These are phyloP conservation scores for Ascochyta fabae DNA, from an alignment of 2,329 filamentous ascomycete species.

Conservation along the genomic window DNA sequence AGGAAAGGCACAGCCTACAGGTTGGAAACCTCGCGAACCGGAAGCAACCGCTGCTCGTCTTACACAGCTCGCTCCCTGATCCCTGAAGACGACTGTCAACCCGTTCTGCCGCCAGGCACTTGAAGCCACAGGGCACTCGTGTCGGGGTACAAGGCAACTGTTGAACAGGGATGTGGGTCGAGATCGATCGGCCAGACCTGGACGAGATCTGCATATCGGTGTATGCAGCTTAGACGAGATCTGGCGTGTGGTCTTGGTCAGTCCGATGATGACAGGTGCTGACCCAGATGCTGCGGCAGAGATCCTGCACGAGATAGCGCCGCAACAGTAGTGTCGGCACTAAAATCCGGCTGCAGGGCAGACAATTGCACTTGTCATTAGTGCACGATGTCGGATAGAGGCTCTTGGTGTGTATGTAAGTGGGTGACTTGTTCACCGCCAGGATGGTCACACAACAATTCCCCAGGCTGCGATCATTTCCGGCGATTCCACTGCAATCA, in stretches of 20 bases:
- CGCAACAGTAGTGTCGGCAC: slow-evolving; percentile 37
- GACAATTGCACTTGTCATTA: slow-evolving; percentile 22
- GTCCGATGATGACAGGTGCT: slow-evolving; percentile 36
- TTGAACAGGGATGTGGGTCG: slow-evolving; percentile 30
- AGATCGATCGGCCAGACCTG: slow-evolving; percentile 34
- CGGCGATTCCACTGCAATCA: slow-evolving; percentile 17
- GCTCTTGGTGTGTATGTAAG: background rate
- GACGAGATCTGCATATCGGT: slow-evolving; percentile 36
- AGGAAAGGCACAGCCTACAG: slow-evolving; percentile 30
- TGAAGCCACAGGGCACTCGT: slow-evolving; percentile 27
- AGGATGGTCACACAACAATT: slow-evolving; percentile 17
- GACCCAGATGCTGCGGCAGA: slow-evolving; percentile 40
- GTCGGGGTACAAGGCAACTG: slow-evolving; percentile 20
- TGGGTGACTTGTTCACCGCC: slow-evolving; percentile 19
- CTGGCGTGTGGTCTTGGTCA: slow-evolving; percentile 27
- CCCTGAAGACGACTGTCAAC: slow-evolving; percentile 28
- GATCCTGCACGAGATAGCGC: slow-evolving; percentile 41
- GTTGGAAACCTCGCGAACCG: slow-evolving; percentile 21
- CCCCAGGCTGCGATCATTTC: slow-evolving; percentile 26
- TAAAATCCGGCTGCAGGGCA: slow-evolving; percentile 38
- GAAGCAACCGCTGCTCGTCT: slow-evolving; percentile 35
- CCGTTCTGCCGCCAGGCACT: slow-evolving; percentile 28
- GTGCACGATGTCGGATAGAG: slow-evolving; percentile 13
- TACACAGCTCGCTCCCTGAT: slow-evolving; percentile 31
- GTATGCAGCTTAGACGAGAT: slow-evolving; percentile 36